phyloP scores from a whole-genome alignment of 805 yeast species.

The Pichia californica region DNA sequence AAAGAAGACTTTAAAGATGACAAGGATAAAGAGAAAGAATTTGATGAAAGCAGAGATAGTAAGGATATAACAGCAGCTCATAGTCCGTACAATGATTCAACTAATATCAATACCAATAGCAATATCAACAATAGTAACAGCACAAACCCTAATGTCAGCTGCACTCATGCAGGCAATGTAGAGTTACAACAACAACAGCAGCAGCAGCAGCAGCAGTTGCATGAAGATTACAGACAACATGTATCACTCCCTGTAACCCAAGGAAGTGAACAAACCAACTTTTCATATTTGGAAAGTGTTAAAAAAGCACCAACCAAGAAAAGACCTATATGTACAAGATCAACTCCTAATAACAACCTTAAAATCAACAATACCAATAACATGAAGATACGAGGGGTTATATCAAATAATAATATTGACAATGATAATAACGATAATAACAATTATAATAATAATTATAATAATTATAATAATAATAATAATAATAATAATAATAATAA shows the following conservation, averaged over 20 bases:
- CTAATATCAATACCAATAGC: neutral
- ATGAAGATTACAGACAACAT: neutral
- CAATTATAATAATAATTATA: too few relatives aligned
- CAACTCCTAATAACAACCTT: neutral
- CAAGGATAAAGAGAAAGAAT: constrained; percentile 12
- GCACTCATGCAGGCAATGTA: neutral
- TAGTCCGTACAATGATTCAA: neutral
- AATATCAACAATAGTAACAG: neutral
- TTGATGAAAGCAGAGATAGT: too few relatives aligned
- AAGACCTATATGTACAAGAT: neutral
- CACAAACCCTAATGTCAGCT: neutral
- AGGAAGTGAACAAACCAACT: neutral
- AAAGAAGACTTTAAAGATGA: constrained; percentile 12
- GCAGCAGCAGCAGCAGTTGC: neutral
- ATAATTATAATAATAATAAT: too few relatives aligned
- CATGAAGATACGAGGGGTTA: neutral
- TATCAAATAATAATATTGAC: neutral
- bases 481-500: too few relatives aligned
- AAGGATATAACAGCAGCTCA: neutral
- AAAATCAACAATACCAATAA: neutral
- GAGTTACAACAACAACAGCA: neutral
- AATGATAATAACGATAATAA: neutral
- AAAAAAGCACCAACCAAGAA: constrained; percentile 7
- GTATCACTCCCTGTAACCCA: constrained; percentile 1
- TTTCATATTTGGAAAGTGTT: constrained; percentile 5